Percentiles rank a stretch among this genome's conserved stretches.
Conservation (phyloP, 2,329 filamentous ascomycete species). For the Alternaria burnsii region DNA sequence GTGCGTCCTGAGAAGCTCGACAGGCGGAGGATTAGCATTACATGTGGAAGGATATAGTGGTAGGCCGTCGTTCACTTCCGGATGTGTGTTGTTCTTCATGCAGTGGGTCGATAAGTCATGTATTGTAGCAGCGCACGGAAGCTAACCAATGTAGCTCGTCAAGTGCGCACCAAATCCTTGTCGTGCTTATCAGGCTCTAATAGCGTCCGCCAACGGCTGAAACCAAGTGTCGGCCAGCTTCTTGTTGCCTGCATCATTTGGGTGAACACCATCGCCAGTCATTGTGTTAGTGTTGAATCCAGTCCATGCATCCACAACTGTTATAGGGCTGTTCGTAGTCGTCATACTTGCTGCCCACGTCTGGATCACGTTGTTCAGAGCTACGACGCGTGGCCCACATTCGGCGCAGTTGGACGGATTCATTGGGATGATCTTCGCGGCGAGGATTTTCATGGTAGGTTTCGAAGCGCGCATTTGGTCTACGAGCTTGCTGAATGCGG, state of each 20-base stretch:
- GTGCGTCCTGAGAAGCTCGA: not conserved
- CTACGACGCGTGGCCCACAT: constrained; percentile 20
- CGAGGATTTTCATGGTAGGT: constrained; percentile 49
- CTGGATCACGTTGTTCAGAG: constrained; percentile 30
- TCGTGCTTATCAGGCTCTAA: not conserved
- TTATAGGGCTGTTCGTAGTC: constrained; percentile 18
- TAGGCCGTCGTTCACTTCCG: too few relatives aligned
- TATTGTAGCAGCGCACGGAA: not conserved
- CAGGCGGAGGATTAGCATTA: too few relatives aligned
- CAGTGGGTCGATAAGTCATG: not conserved
- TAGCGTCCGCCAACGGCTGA: constrained; percentile 16
- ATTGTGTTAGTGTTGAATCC: constrained; percentile 32
- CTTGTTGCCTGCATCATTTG: constrained; percentile 29
- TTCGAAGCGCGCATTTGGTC: constrained; percentile 54
- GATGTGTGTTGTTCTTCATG: too few relatives aligned
- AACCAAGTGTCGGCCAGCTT: constrained; percentile 28
- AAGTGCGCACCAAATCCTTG: not conserved
- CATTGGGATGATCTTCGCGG: constrained; percentile 24
- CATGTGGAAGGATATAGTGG: too few relatives aligned
- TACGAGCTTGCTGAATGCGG: constrained; percentile 48
- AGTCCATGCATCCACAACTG: constrained; percentile 29
- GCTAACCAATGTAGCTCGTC: not conserved
- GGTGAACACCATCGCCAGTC: constrained; percentile 38
- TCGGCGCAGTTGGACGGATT: constrained; percentile 18
- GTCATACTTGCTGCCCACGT: constrained; percentile 25